These are phyloP conservation scores for Mychonastes homosphaera DNA, from an alignment of 139 green algal species.

Conservation along the genomic window DNA sequence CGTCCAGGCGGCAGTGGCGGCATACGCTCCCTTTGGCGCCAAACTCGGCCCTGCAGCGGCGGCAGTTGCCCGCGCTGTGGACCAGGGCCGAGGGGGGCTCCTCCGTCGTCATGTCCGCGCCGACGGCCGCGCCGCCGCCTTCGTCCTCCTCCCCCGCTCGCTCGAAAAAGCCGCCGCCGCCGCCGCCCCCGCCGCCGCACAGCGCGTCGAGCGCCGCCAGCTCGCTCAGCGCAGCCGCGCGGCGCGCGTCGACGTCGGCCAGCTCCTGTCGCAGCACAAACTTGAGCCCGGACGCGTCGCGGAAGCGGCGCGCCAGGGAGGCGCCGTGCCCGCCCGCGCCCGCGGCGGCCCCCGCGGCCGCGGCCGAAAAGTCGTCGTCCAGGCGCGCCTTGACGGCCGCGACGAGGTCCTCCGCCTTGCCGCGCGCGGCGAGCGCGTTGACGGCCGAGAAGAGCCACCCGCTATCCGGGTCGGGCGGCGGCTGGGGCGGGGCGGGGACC, in stretches of 20 bases:
- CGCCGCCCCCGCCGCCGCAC: slow-evolving; percentile 5
- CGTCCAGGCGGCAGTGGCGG: slow-evolving; percentile 65
- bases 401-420: not conserved
- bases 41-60: slow-evolving; percentile 43
- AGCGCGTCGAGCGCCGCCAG: slow-evolving; percentile 12
- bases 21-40: slow-evolving; percentile 41
- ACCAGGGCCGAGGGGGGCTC: too few relatives aligned
- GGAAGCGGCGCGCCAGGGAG: slow-evolving; percentile 41
- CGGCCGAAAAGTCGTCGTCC: too few relatives aligned
- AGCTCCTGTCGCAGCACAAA: slow-evolving; percentile 44
- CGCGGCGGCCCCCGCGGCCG: too few relatives aligned
- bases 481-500: too few relatives aligned
- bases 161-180: too few relatives aligned
- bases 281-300: slow-evolving; percentile 39
- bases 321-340: too few relatives aligned
- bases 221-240: slow-evolving; percentile 10
- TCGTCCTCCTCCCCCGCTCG: too few relatives aligned
- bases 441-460: not conserved
- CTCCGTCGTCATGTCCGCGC: too few relatives aligned
- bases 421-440: not conserved
- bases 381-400: not conserved
- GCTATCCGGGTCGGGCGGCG: not conserved
- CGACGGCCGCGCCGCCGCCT: too few relatives aligned
- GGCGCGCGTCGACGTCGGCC: slow-evolving; percentile 16
- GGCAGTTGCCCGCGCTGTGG: slow-evolving; percentile 18